These are phyloP conservation scores for Cercophora samala DNA, from an alignment of 495 filamentous ascomycete genomes.

Conservation along the genomic window DNA sequence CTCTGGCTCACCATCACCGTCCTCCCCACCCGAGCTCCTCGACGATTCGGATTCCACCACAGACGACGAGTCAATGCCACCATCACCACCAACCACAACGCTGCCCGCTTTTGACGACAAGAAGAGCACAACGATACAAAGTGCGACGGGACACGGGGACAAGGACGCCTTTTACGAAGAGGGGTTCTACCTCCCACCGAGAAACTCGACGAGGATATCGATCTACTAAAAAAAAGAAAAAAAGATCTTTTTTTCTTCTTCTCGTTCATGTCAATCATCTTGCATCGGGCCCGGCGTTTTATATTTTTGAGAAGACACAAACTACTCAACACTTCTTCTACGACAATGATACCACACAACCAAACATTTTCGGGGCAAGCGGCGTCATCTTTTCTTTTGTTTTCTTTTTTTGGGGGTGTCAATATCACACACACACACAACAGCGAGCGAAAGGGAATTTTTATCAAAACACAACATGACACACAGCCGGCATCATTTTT, in stretches of 20 bases:
- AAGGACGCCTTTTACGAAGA: constrained; percentile 56
- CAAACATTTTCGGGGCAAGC: too few species aligned
- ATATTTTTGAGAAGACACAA: constrained; percentile 34
- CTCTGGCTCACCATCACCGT: constrained; percentile 55
- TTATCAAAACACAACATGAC: neutral
- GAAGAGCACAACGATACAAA: constrained; percentile 34
- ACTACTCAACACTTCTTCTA: constrained; percentile 3
- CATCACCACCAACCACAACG: constrained; percentile 69
- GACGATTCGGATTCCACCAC: constrained; percentile 66
- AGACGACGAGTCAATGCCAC: constrained; percentile 69
- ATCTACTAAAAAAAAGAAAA: constrained; percentile 44
- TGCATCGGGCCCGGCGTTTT: constrained; percentile 46
- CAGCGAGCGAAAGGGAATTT: neutral
- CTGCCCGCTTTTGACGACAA: constrained; percentile 71
- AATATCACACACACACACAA: too few species aligned
- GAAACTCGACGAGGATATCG: constrained; percentile 46
- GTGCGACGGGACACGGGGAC: constrained; percentile 35
- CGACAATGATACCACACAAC: neutral
- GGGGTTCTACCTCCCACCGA: constrained; percentile 58
- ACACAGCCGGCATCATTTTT: constrained; percentile 2
- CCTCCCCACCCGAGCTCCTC: constrained; percentile 63
- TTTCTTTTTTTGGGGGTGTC: neutral
- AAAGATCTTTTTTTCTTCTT: constrained; percentile 27
- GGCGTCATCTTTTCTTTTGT: neutral
- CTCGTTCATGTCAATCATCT: constrained; percentile 30